A percentile compares a stretch with the other conserved stretches of the same genome.
These are phyloP conservation scores for Globisporangium cylindrosporum DNA, from an alignment of 352 stramenopile genomes.

Conservation along the genomic window DNA sequence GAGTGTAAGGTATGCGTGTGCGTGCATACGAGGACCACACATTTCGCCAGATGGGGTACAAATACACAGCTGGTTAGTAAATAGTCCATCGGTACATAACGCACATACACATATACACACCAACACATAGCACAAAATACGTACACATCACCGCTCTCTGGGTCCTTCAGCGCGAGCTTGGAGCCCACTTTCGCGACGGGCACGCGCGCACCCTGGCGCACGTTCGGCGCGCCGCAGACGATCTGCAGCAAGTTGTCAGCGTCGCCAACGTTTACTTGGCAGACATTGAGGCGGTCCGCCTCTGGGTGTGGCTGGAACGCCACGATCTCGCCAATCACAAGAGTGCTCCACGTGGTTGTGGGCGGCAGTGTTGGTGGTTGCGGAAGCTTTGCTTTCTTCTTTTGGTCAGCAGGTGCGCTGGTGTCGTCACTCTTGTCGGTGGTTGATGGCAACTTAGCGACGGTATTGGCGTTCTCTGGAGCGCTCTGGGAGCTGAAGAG, in stretches of 20 bases:
- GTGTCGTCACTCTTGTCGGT: not conserved
- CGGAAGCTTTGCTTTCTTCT: constrained; percentile 11
- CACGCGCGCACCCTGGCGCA: constrained; percentile 51
- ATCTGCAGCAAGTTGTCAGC: constrained; percentile 64
- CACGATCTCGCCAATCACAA: constrained; percentile 77
- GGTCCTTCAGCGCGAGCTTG: constrained; percentile 53
- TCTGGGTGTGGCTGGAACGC: constrained; percentile 52
- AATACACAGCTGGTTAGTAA: constrained; percentile 10
- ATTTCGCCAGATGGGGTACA: constrained; percentile 1
- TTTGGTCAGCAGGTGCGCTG: not conserved
- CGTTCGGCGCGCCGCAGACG: constrained; percentile 71
- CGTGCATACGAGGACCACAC: not conserved
- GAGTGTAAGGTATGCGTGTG: no score
- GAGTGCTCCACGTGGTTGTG: constrained; percentile 57
- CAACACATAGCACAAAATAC: constrained; percentile 10
- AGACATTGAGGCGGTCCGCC: constrained; percentile 68
- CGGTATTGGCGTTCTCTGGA: not conserved
- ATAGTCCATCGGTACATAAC: not conserved
- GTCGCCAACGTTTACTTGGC: constrained; percentile 60
- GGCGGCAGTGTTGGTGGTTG: constrained; percentile 22
- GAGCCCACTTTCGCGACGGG: constrained; percentile 68
- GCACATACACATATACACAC: not conserved
- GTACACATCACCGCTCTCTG: constrained; percentile 46
- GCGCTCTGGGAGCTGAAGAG: not conserved
- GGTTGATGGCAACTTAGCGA: not conserved